phyloP scores from a whole-genome alignment of 2,329 filamentous ascomycete genomes.

The Fusarium decemcellulare region DNA sequence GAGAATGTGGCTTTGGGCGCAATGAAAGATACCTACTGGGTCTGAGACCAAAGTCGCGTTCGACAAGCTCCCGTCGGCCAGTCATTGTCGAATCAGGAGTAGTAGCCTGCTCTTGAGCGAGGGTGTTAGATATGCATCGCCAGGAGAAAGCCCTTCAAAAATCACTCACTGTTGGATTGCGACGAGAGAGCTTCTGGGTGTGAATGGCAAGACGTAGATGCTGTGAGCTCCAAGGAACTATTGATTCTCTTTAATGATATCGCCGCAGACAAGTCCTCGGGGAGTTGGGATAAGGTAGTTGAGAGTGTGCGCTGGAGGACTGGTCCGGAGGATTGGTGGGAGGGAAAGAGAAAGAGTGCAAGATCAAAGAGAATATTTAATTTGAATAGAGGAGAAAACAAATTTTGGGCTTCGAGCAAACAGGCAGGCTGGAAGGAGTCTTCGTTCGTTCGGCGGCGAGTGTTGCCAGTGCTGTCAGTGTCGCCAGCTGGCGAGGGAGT shows the following conservation, averaged over 20 bases:
- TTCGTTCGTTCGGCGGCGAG: background rate
- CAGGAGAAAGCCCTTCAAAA: background rate
- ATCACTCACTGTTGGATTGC: background rate
- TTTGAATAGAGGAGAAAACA: background rate
- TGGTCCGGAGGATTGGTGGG: background rate
- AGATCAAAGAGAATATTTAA: background rate
- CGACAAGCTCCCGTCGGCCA: slow-evolving; percentile 13
- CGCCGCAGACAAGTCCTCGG: background rate
- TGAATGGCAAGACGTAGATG: background rate
- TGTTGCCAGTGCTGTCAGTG: background rate
- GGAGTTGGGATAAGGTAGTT: background rate
- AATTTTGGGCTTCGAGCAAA: too few relatives aligned
- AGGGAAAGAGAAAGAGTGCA: background rate
- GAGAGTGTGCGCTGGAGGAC: background rate
- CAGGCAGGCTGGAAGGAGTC: background rate
- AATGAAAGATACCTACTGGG: slow-evolving; percentile 8
- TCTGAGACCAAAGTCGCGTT: slow-evolving; percentile 29
- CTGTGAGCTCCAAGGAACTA: background rate
- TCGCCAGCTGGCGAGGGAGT: background rate
- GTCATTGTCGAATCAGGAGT: slow-evolving; percentile 1
- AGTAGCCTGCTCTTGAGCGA: background rate
- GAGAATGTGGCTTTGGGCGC: background rate
- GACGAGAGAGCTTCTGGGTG: background rate
- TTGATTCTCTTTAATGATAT: background rate
- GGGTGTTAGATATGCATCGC: background rate